Base-by-base conservation (phyloP, 352 stramenopile genomes). In the Thalassiosira mediterranea region DNA sequence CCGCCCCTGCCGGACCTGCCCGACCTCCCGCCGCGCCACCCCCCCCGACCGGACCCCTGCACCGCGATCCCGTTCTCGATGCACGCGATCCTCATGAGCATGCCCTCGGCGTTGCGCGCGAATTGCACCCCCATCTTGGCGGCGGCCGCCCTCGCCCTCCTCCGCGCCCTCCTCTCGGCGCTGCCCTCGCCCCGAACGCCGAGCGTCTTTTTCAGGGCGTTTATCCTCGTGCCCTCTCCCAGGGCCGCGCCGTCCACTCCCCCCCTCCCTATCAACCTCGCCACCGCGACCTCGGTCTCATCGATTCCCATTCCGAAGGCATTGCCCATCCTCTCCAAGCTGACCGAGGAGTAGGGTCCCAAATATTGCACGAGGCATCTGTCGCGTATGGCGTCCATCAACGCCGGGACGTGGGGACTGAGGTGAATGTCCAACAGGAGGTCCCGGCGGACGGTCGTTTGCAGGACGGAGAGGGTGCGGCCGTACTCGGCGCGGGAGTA, bases 311-410 rank as follows among this genome's bases (percentile, higher is more conserved):
- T 68, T 34, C 70, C 81, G 64, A 89, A 85, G 25, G 73, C 60
- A 3, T 69, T 15, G 15, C 46, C 67, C 79, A 92, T 85, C 15
- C 49, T 72, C n/a, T 76, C 62, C 29, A 92, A 66, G 17, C 70
- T 75, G 0, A 88, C 73, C 3, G 72, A 72, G 25, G 75, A 76
- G 57, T 89, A 91, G 0, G 87, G 82, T 63, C 48, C 37, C 28
- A 87, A 80, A 51, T 91, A 92, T 58, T 90, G 78, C 40, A 83
- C 67, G 1, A 92, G 67, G 61, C 79, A 89, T 34, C 66, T 73
- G 60, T 89, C 75, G 34, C 76, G 65, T 25, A 92, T 83, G 25
- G 58, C 69, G 49, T 82, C 48, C 2, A 80, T 34, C 4, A 90
- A 52, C 3, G n/a, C 51, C 3, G 51, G 23, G n/a, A 83, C 66